Evolutionary conservation across 306 rosid species (phyloP), one percentile per base, ranked within the genome.

Genomic region (Fragaria vesca): DNA sequence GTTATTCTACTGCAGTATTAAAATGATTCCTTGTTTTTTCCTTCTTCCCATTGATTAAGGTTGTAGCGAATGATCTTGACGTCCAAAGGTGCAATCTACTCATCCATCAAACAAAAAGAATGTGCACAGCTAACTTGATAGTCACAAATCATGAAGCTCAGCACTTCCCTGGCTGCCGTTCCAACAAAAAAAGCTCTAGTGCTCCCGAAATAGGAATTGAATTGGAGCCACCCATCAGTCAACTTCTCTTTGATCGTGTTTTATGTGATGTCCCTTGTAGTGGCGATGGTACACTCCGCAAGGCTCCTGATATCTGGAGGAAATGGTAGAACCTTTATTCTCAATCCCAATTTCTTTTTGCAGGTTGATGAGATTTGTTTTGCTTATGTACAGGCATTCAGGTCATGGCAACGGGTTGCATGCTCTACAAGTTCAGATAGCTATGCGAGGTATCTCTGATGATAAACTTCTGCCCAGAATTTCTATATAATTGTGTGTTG

Each of bases 261-360:
- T 83, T 96, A 74, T 96, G 99, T 76, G 99, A 96, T 83, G 99
- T 96, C 74, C 99, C 99, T 1, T 96, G 99, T 74, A 96, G 99
- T 77, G 99, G 99, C 70, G 99, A 96, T 76, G 99, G 99, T 72
- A 96, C 99, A 20, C 99, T 96, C 83, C 98, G 99, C 51, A 96
- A 96, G 91, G 99, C 99, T 84, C 99, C 99, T 69, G 99, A 96
- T 84, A 85, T 96, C 65, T 96, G 99, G 99, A 90, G 99, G 88
- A 96, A 88, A 91, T 96, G 99, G 99, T 95, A 85, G 43, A 43
- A 72, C 78, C 66, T 66, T 73, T 78, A 61, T 81, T 78, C 84
- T 43, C 46, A 32, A 26, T n/a, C 13, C 13, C 66, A 72, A 45
- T 21, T 73, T 46, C 28, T 76, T 57, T 75, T 75, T 46, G 57